Evolutionary conservation across 768 basidiomycete genomes (phyloP).

Genomic region (Erythrobasidium yunnanense): DNA sequence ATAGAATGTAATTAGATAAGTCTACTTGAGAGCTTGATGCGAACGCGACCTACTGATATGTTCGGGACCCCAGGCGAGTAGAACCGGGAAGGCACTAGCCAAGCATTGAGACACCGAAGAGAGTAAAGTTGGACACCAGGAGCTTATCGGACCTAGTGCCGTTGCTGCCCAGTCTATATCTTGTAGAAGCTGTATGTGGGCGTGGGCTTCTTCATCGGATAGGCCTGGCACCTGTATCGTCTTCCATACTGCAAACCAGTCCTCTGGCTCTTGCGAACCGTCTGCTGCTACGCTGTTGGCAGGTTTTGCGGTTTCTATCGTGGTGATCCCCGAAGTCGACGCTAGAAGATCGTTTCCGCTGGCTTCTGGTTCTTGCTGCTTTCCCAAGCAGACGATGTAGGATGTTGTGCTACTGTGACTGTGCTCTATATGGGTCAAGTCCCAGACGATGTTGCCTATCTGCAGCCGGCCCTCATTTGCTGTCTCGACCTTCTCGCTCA

Average conservation of each 20-base stretch:
- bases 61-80: constrained; percentile 14
- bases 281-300: too few species aligned
- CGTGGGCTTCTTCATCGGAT: not conserved
- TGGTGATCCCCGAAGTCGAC: too few species aligned
- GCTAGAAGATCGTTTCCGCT: too few species aligned
- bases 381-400: too few species aligned
- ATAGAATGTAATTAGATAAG: not conserved
- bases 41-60: not conserved
- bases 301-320: too few species aligned
- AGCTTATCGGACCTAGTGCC: not conserved
- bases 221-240: constrained; percentile 1
- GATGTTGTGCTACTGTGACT: too few species aligned
- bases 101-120: constrained; percentile 7
- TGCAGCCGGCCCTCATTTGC: too few species aligned
- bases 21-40: not conserved
- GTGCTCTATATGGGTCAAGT: too few species aligned
- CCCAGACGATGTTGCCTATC: too few species aligned
- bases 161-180: constrained; percentile 3
- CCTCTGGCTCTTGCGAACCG: not conserved
- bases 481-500: too few species aligned
- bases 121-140: not conserved
- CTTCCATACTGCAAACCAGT: constrained; percentile 6
- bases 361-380: too few species aligned
- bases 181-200: not conserved
- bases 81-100: constrained; percentile 13